These are phyloP conservation scores for Clitoria ternatea DNA, from an alignment of 306 rosid species.

Conservation along the genomic window DNA sequence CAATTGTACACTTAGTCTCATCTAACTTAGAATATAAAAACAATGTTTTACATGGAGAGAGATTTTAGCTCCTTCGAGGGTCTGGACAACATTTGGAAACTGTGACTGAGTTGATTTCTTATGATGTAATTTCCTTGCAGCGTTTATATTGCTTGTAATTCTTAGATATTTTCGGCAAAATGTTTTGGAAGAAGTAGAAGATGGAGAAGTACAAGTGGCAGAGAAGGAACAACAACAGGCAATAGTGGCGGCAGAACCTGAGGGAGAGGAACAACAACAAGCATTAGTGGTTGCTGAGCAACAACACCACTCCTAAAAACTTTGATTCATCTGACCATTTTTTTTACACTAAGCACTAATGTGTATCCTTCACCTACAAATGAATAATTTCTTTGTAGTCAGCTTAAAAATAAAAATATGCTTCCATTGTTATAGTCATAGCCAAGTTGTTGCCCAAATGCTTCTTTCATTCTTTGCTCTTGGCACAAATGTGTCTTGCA, in stretches of 20 bases:
- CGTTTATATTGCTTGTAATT: slow-evolving; percentile 67
- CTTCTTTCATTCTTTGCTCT: no score
- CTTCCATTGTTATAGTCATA: no score
- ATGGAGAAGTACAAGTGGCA: slow-evolving; percentile 34
- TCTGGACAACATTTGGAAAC: background rate
- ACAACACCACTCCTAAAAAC: slow-evolving; percentile 13
- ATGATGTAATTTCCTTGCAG: slow-evolving; percentile 41
- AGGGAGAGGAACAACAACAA: slow-evolving; percentile 12
- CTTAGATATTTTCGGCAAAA: slow-evolving; percentile 51
- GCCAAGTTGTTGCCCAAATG: no score
- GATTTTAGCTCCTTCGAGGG: background rate
- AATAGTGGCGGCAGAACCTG: slow-evolving; percentile 32
- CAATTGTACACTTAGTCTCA: background rate
- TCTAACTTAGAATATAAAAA: background rate
- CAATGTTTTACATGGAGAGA: background rate
- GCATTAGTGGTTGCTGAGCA: slow-evolving; percentile 24
- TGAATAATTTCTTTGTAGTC: slow-evolving; percentile 3
- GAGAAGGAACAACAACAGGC: slow-evolving; percentile 38
- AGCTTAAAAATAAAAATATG: background rate
- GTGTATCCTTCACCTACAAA: background rate
- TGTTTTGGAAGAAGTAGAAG: slow-evolving; percentile 30
- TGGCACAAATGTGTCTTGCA: no score
- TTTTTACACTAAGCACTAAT: background rate
- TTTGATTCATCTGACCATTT: background rate
- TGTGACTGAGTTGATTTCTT: slow-evolving; percentile 6